Conservation (phyloP, 495 filamentous ascomycete genomes). For the Tuber brumale region DNA sequence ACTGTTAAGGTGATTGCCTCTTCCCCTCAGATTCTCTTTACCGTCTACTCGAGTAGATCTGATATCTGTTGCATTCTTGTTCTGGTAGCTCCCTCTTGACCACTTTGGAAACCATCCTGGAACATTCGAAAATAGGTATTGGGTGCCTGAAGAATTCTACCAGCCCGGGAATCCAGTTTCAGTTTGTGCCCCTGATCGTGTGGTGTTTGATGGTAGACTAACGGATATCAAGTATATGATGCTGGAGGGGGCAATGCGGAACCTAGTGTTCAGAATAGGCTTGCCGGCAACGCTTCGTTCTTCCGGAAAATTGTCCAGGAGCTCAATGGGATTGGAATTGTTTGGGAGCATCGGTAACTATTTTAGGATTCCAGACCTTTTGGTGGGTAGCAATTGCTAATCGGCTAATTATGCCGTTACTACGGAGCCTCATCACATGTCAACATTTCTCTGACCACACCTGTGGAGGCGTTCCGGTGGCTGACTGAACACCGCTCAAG, state of each 20-base stretch:
- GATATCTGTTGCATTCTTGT: not conserved
- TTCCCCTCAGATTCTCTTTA: not conserved
- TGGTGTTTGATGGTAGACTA: not conserved
- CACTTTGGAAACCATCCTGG: conserved; percentile 45
- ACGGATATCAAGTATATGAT: conserved; percentile 45
- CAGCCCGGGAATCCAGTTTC: conserved; percentile 50
- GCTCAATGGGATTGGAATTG: conserved; percentile 51
- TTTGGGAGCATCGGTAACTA: conserved; percentile 54
- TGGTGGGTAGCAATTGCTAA: not conserved
- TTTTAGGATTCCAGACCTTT: not conserved
- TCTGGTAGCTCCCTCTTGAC: conserved; percentile 47
- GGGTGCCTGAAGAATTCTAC: conserved; percentile 50
- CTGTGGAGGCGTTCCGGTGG: conserved; percentile 49
- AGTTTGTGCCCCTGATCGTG: conserved; percentile 6
- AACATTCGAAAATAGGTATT: conserved; percentile 53
- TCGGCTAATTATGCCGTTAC: conserved; percentile 43
- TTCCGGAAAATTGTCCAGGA: conserved; percentile 47
- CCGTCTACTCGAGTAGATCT: no score
- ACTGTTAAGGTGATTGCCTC: conserved; percentile 25
- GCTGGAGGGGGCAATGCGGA: conserved; percentile 48
- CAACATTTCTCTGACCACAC: conserved; percentile 46
- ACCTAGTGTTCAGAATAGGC: conserved; percentile 17
- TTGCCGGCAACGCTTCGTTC: conserved; percentile 41
- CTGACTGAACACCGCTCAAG: conserved; percentile 51
- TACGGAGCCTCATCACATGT: conserved; percentile 52